Percentiles rank a stretch among this genome's conserved stretches.
Evolutionary conservation across 2,329 filamentous ascomycete species (phyloP).

Genomic region (Raffaelea ambrosiae): DNA sequence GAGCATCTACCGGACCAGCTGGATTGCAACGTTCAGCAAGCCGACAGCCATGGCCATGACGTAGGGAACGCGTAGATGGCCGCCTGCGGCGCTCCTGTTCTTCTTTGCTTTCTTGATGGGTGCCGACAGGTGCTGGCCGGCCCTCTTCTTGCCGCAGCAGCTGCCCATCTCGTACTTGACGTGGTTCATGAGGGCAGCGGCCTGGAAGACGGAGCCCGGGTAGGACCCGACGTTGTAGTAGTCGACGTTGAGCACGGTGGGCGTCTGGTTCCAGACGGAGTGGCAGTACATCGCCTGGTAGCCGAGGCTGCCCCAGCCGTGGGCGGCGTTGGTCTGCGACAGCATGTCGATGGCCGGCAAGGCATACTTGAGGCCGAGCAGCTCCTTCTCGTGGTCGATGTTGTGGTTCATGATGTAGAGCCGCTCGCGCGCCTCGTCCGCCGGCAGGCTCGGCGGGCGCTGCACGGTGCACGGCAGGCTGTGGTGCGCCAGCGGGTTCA

Average conservation of each 20-base stretch:
- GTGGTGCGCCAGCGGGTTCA: slow-evolving; percentile 46
- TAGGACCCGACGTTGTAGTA: slow-evolving; percentile 67
- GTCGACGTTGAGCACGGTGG: slow-evolving; percentile 75
- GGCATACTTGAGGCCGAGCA: slow-evolving; percentile 55
- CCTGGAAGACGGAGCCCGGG: slow-evolving; percentile 67
- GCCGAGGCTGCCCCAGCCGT: slow-evolving; percentile 59
- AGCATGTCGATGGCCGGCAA: slow-evolving; percentile 64
- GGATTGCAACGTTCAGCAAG: no score
- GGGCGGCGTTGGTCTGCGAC: slow-evolving; percentile 62
- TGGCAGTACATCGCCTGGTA: slow-evolving; percentile 51
- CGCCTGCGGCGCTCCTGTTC: no score
- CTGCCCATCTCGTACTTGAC: slow-evolving; percentile 55
- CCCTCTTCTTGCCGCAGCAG: no score
- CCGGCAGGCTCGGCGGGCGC: slow-evolving; percentile 59
- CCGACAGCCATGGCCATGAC: no score
- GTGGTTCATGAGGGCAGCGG: slow-evolving; percentile 61
- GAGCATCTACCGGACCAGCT: no score
- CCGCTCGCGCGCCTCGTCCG: slow-evolving; percentile 45
- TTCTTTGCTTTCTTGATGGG: no score
- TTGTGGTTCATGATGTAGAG: slow-evolving; percentile 90
- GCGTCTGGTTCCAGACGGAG: slow-evolving; percentile 59
- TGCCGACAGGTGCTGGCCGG: no score
- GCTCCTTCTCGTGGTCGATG: slow-evolving; percentile 66
- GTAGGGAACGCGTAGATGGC: no score
- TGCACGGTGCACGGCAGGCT: slow-evolving; percentile 73